A percentile compares a stretch with the other conserved stretches of the same genome.
Conservation (phyloP, 345 rosid genomes). For the Moricandia moricandioides region DNA sequence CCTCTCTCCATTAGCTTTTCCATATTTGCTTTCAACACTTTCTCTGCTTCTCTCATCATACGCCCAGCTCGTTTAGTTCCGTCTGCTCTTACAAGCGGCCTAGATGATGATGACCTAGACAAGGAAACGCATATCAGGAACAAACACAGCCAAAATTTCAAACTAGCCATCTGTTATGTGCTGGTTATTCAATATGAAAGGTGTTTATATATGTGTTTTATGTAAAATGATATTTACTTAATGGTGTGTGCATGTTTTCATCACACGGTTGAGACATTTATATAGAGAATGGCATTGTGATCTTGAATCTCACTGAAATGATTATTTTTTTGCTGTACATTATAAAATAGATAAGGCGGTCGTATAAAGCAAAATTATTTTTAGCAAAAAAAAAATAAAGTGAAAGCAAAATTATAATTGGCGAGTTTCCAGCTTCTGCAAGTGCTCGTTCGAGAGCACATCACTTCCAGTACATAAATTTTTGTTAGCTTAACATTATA, state of each 20-base stretch:
- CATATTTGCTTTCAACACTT: conserved; percentile 46
- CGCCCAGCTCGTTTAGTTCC: conserved; percentile 21
- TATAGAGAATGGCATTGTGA: conserved; percentile 32
- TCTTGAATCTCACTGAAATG: not conserved
- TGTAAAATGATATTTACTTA: not conserved
- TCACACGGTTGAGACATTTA: conserved; percentile 16
- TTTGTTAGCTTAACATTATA: conserved; percentile 18
- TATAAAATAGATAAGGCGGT: conserved; percentile 30
- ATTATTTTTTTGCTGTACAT: not conserved
- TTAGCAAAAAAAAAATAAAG: no score
- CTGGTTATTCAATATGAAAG: not conserved
- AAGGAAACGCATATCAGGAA: conserved; percentile 36
- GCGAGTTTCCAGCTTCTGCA: not conserved
- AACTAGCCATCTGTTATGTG: conserved; percentile 27
- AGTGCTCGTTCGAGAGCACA: conserved; percentile 17
- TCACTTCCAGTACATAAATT: conserved; percentile 4
- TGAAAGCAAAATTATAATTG: conserved; percentile 4
- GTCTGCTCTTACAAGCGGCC: conserved; percentile 14
- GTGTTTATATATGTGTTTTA: not conserved
- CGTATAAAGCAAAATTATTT: not conserved
- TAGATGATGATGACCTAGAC: conserved; percentile 35
- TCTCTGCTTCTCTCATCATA: conserved; percentile 44
- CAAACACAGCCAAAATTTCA: conserved; percentile 30
- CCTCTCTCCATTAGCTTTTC: conserved; percentile 41
- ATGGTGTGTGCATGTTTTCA: not conserved